A percentile compares a stretch with the other conserved stretches of the same genome.
Conservation (phyloP, 2,329 filamentous ascomycete species). For the Huntiella bhutanensis region DNA sequence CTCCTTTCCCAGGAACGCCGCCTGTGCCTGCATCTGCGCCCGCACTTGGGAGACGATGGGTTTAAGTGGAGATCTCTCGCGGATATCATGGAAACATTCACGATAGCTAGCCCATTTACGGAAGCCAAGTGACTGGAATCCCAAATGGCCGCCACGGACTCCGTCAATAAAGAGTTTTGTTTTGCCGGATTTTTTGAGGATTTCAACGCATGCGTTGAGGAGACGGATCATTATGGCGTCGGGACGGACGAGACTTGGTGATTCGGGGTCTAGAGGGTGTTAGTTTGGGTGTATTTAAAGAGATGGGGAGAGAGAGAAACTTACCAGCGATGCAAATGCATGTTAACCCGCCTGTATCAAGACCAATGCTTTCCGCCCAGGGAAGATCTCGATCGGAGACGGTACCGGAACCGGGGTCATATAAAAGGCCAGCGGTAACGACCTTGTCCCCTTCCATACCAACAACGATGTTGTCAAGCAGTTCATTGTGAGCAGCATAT, state of each 20-base stretch:
- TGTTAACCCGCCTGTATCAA: constrained; percentile 36
- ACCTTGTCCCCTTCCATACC: constrained; percentile 29
- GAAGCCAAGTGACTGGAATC: constrained; percentile 34
- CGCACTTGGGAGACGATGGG: too few species aligned
- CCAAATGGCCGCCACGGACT: constrained; percentile 29
- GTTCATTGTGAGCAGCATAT: constrained; percentile 8
- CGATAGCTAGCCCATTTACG: constrained; percentile 38
- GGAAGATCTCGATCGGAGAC: constrained; percentile 31
- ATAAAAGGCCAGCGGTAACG: constrained; percentile 35
- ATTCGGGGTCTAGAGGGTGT: constrained; percentile 20
- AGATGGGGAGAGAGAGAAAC: constrained; percentile 14
- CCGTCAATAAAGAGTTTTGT: constrained; percentile 35
- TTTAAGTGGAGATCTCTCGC: neutral
- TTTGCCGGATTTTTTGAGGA: constrained; percentile 31
- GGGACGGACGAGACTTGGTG: constrained; percentile 24
- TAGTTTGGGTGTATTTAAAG: neutral
- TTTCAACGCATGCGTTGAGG: constrained; percentile 31
- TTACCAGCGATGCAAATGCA: constrained; percentile 39
- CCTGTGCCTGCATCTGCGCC: neutral
- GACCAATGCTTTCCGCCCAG: constrained; percentile 32
- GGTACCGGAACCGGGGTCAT: constrained; percentile 28
- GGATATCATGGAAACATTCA: constrained; percentile 31
- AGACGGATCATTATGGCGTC: constrained; percentile 34
- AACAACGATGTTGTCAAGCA: constrained; percentile 34
- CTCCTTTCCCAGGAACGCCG: neutral